These are phyloP conservation scores for Marvania coccoides DNA, from an alignment of 139 green algal species.

Conservation along the genomic window DNA sequence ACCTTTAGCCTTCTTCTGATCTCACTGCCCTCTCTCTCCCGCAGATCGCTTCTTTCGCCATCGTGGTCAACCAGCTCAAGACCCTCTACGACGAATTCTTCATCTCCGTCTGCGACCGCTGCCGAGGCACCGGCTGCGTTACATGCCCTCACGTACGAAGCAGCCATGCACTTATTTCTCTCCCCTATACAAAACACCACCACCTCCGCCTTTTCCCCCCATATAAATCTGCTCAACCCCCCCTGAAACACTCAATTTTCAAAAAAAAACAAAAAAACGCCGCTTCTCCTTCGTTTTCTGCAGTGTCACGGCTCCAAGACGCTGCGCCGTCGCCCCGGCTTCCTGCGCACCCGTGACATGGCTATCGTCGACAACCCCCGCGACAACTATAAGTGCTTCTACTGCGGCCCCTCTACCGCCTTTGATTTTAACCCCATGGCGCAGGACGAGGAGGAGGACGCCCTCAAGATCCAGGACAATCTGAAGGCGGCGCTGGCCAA, in stretches of 20 bases:
- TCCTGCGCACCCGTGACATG: constrained; percentile 12
- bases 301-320: constrained; percentile 38
- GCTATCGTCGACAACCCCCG: constrained; percentile 21
- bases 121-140: constrained; percentile 28
- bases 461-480: constrained; percentile 37
- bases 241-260: no score
- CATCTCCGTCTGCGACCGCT: constrained; percentile 21
- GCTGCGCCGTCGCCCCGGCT: constrained; percentile 22
- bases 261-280: neutral
- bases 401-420: constrained; percentile 23
- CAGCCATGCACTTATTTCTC: neutral
- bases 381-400: constrained; percentile 28
- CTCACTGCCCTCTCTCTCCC: neutral
- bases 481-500: constrained; percentile 30
- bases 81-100: constrained; percentile 27
- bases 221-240: no score
- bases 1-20: neutral
- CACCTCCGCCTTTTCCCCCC: no score
- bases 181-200: no score
- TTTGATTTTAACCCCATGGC: constrained; percentile 15
- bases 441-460: constrained; percentile 3
- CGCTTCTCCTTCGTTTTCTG: neutral
- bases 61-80: constrained; percentile 39
- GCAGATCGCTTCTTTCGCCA: constrained; percentile 38
- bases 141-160: constrained; percentile 35